Conservation (phyloP, 345 rosid species). For the Anacardium occidentale region DNA sequence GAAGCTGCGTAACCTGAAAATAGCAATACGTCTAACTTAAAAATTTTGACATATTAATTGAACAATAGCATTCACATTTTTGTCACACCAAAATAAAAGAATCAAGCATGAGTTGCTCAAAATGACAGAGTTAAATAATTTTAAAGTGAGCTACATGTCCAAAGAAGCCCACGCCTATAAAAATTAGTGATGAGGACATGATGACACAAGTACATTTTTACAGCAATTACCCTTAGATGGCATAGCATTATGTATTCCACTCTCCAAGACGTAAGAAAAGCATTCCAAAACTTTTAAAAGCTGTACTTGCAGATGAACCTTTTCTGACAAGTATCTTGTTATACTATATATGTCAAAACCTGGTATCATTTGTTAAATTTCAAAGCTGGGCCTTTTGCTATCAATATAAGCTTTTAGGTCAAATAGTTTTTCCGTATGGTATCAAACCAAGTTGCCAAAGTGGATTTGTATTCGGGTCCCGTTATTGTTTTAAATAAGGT, state of each 20-base stretch:
- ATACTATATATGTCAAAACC: not conserved
- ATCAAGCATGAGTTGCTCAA: not conserved
- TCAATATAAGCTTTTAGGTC: too few species aligned
- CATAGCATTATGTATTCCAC: not conserved
- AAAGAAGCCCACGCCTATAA: not conserved
- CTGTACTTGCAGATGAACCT: not conserved
- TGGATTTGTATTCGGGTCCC: too few species aligned
- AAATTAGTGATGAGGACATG: not conserved
- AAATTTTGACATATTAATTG: not conserved
- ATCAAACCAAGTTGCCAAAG: too few species aligned
- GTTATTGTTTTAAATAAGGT: too few species aligned
- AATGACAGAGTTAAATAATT: not conserved
- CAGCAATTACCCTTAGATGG: not conserved
- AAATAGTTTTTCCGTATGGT: too few species aligned
- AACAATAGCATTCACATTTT: not conserved
- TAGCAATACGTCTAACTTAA: slow-evolving; percentile 20
- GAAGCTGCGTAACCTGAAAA: slow-evolving; percentile 78
- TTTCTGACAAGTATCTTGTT: not conserved
- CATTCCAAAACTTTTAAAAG: not conserved
- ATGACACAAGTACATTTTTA: not conserved
- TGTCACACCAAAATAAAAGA: slow-evolving; percentile 9
- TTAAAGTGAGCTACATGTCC: not conserved
- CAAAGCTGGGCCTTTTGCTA: too few species aligned
- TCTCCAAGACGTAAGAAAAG: not conserved
- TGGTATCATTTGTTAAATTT: not conserved